phyloP scores from a whole-genome alignment of 306 rosid genomes.

The Mucuna pruriens region DNA sequence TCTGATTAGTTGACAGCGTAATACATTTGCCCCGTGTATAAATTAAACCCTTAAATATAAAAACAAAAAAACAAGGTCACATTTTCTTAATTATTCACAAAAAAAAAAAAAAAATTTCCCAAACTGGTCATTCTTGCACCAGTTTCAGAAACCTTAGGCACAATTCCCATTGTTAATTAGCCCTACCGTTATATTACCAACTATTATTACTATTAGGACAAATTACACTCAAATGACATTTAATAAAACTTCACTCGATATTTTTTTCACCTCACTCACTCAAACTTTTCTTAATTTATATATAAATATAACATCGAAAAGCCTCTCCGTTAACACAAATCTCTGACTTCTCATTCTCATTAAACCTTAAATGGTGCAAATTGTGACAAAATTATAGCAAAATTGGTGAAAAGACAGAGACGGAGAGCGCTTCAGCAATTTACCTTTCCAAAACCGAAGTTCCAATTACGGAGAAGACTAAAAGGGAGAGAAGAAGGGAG shows the following conservation, averaged over 20 bases:
- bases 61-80: neutral
- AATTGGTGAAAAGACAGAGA: neutral
- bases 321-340: neutral
- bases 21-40: too few species aligned
- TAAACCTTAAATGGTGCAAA: neutral
- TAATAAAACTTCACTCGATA: neutral
- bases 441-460: constrained; percentile 53
- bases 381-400: neutral
- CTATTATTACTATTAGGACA: neutral
- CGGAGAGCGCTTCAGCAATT: constrained; percentile 17
- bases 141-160: neutral
- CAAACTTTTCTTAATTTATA: neutral
- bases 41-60: neutral
- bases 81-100: neutral
- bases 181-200: neutral
- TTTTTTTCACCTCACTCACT: neutral
- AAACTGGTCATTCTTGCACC: neutral
- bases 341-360: neutral
- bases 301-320: neutral
- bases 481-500: constrained; percentile 19
- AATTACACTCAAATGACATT: neutral
- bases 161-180: neutral
- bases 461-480: constrained; percentile 5
- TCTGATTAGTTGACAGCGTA: too few species aligned
- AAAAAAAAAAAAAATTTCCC: neutral